Conservation (phyloP, 805 yeast genomes). For the Ogataea degrootiae region DNA sequence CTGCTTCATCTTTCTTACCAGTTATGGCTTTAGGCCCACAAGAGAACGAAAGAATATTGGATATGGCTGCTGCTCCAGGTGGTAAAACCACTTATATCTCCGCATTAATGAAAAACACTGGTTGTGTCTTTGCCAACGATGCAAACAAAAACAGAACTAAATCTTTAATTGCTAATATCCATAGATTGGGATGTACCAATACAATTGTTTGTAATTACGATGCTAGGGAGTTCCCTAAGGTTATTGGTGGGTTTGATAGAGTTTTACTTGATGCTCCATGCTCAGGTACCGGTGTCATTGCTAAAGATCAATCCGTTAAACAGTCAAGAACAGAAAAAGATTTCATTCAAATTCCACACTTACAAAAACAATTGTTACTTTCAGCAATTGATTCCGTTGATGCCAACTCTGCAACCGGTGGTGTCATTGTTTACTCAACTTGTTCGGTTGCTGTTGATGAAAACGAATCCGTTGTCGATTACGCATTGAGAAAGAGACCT, state of each 20-base stretch:
- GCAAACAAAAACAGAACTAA: slow-evolving; percentile 95
- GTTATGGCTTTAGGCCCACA: slow-evolving; percentile 98
- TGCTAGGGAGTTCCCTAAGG: slow-evolving; percentile 97
- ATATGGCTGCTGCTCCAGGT: slow-evolving; percentile 99
- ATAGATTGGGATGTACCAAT: slow-evolving; percentile 93
- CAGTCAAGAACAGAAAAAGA: slow-evolving; percentile 93
- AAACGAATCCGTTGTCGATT: slow-evolving; percentile 97
- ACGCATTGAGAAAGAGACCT: slow-evolving; percentile 93
- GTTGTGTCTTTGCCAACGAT: slow-evolving; percentile 95
- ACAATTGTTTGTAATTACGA: slow-evolving; percentile 96
- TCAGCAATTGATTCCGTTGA: slow-evolving; percentile 98
- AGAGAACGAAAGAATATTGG: slow-evolving; percentile 90
- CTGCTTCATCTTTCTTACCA: slow-evolving; percentile 96
- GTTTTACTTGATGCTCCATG: slow-evolving; percentile 97
- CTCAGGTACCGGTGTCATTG: slow-evolving; percentile 99
- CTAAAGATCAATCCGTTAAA: slow-evolving; percentile 94
- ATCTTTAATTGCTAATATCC: slow-evolving; percentile 94
- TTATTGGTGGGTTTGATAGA: slow-evolving; percentile 97
- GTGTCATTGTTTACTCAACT: slow-evolving; percentile 92
- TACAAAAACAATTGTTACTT: slow-evolving; percentile 87
- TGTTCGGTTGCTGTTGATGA: slow-evolving; percentile 98
- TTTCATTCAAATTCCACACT: slow-evolving; percentile 92
- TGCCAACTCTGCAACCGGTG: slow-evolving; percentile 88
- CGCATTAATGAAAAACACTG: slow-evolving; percentile 97
- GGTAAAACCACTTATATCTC: slow-evolving; percentile 95